Evolutionary conservation across 2,329 filamentous ascomycete genomes (phyloP), one percentile per base, ranked within the genome.

Genomic region (Pseudomassariella vexata): DNA sequence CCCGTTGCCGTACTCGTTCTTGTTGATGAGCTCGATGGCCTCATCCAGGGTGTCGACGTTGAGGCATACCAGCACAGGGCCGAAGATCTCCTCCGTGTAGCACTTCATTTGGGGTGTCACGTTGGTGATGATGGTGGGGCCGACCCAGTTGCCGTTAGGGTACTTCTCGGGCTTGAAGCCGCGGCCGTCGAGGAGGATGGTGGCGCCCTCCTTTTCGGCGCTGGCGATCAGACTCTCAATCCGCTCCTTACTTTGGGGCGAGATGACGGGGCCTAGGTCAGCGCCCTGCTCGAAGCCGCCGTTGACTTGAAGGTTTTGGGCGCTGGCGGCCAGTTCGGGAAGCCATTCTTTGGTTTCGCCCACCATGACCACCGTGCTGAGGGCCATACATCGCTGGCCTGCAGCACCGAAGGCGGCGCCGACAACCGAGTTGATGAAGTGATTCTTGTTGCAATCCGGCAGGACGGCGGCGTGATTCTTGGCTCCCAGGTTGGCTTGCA

Each of bases 391-490:
- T 40, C 85, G 72, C 67, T 92, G 85, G 22, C 85, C 85, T 16
- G 85, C 85, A 42, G 85, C 85, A 43, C 85, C 85, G 46, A 92
- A 92, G 15, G 86, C 85, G 20, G 86, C 85, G 43, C 85, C 86
- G 5, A 85, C 76, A 43, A 92, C 85, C 25, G 83, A 82, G 63
- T 90, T 92, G 50, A 92, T 65, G 45, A 87, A 85, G 50, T 89
- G 83, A 67, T 92, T 89, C 74, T 88, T 90, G 69, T 92, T 89
- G 67, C 80, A 84, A 66, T 92, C 85, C 12, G 85, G 85, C 39
- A 90, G 73, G 19, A 92, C 79, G 32, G 83, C 82, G 18, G 85
- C 85, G 58, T 92, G 85, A 70, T 92, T 92, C 74, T 92, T 92
- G 45, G 85, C 85, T 24, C 85, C 86, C 40, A 92, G 65, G 63